These are phyloP conservation scores for Juncus effusus DNA, from an alignment of 176 grass and related monocot genomes.

Conservation along the genomic window DNA sequence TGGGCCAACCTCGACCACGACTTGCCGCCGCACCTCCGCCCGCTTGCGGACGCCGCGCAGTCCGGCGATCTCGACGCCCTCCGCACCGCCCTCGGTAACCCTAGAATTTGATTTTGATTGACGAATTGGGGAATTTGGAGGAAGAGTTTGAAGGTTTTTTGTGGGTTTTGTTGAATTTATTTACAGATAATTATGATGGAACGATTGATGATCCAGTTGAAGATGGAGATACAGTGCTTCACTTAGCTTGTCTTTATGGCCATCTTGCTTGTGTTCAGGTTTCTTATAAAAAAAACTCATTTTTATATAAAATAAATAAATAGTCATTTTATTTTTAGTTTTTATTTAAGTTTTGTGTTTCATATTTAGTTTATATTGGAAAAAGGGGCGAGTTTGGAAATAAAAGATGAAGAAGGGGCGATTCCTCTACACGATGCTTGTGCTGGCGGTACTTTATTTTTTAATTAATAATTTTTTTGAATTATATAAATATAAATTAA, in stretches of 20 bases:
- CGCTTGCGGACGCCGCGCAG: constrained; percentile 71
- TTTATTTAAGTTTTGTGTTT: constrained; percentile 1
- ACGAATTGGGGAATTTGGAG: neutral
- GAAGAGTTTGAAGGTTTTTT: neutral
- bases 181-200: constrained; percentile 51
- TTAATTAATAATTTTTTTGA: neutral
- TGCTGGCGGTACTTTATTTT: constrained; percentile 63
- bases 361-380: constrained; percentile 55
- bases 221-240: constrained; percentile 96
- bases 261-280: constrained; percentile 93
- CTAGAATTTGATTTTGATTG: neutral
- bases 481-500: constrained; percentile 11
- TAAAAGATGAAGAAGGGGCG: constrained; percentile 93
- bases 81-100: constrained; percentile 51
- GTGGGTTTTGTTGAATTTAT: neutral
- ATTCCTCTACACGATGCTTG: constrained; percentile 97
- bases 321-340: neutral
- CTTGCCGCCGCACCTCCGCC: constrained; percentile 62
- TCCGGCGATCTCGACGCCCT: constrained; percentile 57
- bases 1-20: constrained; percentile 42
- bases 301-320: constrained; percentile 4
- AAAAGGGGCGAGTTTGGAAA: constrained; percentile 72
- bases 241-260: constrained; percentile 93
- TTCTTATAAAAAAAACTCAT: neutral
- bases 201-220: constrained; percentile 96